phyloP scores from a whole-genome alignment of 2,329 filamentous ascomycete species.

The Chrysoporthe puriensis region DNA sequence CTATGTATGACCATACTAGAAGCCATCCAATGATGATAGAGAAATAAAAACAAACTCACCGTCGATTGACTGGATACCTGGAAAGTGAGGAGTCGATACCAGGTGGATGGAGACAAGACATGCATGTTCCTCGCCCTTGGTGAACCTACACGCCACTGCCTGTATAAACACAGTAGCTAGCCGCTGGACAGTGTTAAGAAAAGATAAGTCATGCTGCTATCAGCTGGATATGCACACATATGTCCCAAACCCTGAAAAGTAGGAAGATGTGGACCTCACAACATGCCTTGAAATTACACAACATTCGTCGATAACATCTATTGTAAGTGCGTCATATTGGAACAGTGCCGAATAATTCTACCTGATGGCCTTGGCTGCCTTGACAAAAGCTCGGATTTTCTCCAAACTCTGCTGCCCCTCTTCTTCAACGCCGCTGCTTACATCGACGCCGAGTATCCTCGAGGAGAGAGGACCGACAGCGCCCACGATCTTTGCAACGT shows the following conservation, averaged over 20 bases:
- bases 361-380: constrained; percentile 67
- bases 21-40: too few relatives aligned
- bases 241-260: neutral
- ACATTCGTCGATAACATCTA: neutral
- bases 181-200: too few relatives aligned
- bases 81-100: too few relatives aligned
- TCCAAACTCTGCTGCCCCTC: constrained; percentile 78
- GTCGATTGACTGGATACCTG: too few relatives aligned
- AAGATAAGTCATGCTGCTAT: neutral
- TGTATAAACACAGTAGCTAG: neutral
- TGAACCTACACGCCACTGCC: neutral
- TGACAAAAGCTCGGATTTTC: constrained; percentile 81
- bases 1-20: too few relatives aligned
- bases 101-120: too few relatives aligned
- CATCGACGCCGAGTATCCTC: constrained; percentile 82
- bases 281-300: neutral
- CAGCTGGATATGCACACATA: neutral
- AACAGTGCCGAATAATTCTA: constrained; percentile 35
- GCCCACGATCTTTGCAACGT: constrained; percentile 70
- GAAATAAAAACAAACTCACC: too few relatives aligned
- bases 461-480: constrained; percentile 62
- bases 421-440: constrained; percentile 91
- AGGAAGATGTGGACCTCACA: neutral
- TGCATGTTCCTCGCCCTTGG: neutral
- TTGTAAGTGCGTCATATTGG: neutral